A percentile compares a stretch with the other conserved stretches of the same genome.
Conservation (phyloP, 108 stramenopile genomes). For the Cyclotella sp. region DNA sequence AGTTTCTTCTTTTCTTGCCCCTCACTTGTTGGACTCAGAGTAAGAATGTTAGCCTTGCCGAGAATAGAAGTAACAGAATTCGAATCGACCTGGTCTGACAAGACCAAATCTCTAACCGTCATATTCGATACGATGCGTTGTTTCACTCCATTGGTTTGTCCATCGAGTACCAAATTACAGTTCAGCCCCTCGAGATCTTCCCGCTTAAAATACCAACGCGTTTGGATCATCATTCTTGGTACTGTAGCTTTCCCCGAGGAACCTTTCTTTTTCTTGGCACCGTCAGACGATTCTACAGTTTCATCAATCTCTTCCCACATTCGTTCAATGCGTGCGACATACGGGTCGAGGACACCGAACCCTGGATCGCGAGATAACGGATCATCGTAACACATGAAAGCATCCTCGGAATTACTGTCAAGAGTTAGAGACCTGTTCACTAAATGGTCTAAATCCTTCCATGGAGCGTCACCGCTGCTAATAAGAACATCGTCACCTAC, state of each 20-base stretch:
- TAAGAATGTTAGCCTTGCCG: slow-evolving; percentile 54
- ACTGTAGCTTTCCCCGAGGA: slow-evolving; percentile 38
- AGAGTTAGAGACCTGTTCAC: not conserved
- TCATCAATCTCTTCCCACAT: slow-evolving; percentile 65
- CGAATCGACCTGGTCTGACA: slow-evolving; percentile 70
- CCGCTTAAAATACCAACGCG: slow-evolving; percentile 53
- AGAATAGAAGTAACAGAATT: slow-evolving; percentile 67
- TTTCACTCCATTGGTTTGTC: slow-evolving; percentile 20
- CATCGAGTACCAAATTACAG: slow-evolving; percentile 49
- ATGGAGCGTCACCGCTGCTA: slow-evolving; percentile 49
- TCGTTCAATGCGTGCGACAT: slow-evolving; percentile 66
- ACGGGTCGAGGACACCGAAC: slow-evolving; percentile 54
- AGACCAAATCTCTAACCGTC: slow-evolving; percentile 58
- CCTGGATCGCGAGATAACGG: slow-evolving; percentile 41
- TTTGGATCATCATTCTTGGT: slow-evolving; percentile 35
- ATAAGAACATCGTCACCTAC: slow-evolving; percentile 63
- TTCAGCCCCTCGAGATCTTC: slow-evolving; percentile 63
- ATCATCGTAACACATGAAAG: slow-evolving; percentile 32
- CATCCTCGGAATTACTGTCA: not conserved
- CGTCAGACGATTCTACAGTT: not conserved
- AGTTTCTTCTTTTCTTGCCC: slow-evolving; percentile 5
- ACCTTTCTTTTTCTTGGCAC: slow-evolving; percentile 30
- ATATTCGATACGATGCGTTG: slow-evolving; percentile 39
- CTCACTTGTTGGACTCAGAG: slow-evolving; percentile 34
- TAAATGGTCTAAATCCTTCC: slow-evolving; percentile 21